Percentiles rank a stretch among this genome's conserved stretches.
Evolutionary conservation across 192 early-diverging fungal genomes (phyloP).

Genomic region (Phlyctochytrium arcticum): DNA sequence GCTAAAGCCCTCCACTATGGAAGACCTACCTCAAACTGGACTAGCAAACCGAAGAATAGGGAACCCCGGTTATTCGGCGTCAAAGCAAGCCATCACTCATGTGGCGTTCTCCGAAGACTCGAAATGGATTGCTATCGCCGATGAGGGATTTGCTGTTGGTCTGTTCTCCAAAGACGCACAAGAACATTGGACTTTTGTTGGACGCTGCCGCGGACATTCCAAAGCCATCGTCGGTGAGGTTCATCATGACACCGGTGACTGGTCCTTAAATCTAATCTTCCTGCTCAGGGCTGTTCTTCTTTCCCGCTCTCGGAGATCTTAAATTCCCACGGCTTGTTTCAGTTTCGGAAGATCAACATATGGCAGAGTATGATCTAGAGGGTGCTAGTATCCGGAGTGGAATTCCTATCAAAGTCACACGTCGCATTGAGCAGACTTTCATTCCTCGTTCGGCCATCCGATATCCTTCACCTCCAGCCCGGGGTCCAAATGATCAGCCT

Average conservation of each 20-base stretch:
- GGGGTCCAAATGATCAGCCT: slow-evolving; percentile 9
- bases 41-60: slow-evolving; percentile 4
- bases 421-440: slow-evolving; percentile 45
- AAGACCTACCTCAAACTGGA: slow-evolving; percentile 25
- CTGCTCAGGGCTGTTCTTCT: slow-evolving; percentile 29
- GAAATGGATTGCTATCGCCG: slow-evolving; percentile 33
- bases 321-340: slow-evolving; percentile 32
- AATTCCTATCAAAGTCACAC: slow-evolving; percentile 30
- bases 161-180: slow-evolving; percentile 29
- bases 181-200: slow-evolving; percentile 46
- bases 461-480: slow-evolving; percentile 23
- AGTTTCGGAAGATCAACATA: slow-evolving; percentile 41
- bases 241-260: neutral
- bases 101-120: slow-evolving; percentile 33
- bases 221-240: slow-evolving; percentile 44
- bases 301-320: slow-evolving; percentile 23
- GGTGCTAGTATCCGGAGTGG: slow-evolving; percentile 34
- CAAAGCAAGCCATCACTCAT: slow-evolving; percentile 18
- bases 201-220: slow-evolving; percentile 41
- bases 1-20: slow-evolving; percentile 28
- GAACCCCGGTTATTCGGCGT: slow-evolving; percentile 18
- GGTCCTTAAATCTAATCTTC: neutral
- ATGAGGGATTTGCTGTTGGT: slow-evolving; percentile 29
- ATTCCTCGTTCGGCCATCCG: slow-evolving; percentile 38
- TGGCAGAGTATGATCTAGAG: slow-evolving; percentile 44